Evolutionary conservation across 2,329 filamentous ascomycete genomes (phyloP), one percentile per base, ranked within the genome.

Genomic region (Zymoseptoria crescenta): DNA sequence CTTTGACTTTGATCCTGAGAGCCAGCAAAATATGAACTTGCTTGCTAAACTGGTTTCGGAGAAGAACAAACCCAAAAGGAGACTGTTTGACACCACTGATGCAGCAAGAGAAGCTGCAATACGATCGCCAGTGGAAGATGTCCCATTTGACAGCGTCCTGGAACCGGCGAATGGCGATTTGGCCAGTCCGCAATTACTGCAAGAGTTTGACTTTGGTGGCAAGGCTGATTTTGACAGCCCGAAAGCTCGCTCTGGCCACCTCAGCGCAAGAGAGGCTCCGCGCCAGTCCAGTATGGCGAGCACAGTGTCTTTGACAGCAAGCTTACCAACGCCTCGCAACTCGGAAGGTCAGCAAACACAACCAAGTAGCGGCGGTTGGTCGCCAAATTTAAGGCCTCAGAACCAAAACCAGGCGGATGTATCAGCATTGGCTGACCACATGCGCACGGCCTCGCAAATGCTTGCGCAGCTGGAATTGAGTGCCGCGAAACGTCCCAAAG

Each of bases 361-460:
- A 6, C 87, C 87, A 1, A 86, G 78, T 65, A 88, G 88, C 8
- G 82, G 77, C 84, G 83, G 70, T 81, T 85, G 79, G 84, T 88
- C 27, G 77, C 81, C 19, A 52, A 79, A 79, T 55, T 79, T 82
- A 53, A 74, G 75, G 62, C 73, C 75, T 20, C 82, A 80, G 64
- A 78, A 78, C 27, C 76, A 81, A 9, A 88, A 91, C 59, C 88
- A 91, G 70, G 87, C 88, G 1, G 89, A 94, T 69, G 88, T 93
- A 65, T 90, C 88, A 9, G 89, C 89, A 2, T 76, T 94, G 30
- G 90, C 89, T 10, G 92, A 89, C 10, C 89, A 94, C 72, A 94
- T 94, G 89, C 84, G 89, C 20, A 91, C 89, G 3, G 89, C 89
- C 3, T 90, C 89, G 13, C 88, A 92, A 72, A 94, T 94, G 89